Percentiles rank a stretch among this genome's conserved stretches.
phyloP scores from a whole-genome alignment of 495 filamentous ascomycete species.

The Physcia stellaris region DNA sequence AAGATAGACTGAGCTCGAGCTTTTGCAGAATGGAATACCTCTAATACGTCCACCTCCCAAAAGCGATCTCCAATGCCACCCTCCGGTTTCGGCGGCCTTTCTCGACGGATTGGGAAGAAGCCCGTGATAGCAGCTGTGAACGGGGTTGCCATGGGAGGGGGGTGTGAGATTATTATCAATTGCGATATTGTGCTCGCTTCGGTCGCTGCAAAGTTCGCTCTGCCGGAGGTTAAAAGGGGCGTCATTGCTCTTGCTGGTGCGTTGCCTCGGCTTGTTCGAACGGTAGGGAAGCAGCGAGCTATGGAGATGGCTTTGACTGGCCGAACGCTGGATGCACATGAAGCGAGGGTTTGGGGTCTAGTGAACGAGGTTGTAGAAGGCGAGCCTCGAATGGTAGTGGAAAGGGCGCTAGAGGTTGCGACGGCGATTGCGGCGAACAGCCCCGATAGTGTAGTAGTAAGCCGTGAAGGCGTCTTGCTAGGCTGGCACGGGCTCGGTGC shows the following conservation, averaged over 20 bases:
- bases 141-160: constrained; percentile 62
- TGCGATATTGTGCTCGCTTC: constrained; percentile 55
- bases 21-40: constrained; percentile 26
- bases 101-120: constrained; percentile 17
- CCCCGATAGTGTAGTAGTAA: constrained; percentile 59
- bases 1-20: neutral
- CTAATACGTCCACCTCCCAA: constrained; percentile 8
- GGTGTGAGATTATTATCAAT: constrained; percentile 59
- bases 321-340: constrained; percentile 36
- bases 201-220: constrained; percentile 37
- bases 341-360: constrained; percentile 56
- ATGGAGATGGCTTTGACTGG: constrained; percentile 60
- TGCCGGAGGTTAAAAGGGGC: constrained; percentile 58
- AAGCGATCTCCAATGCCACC: constrained; percentile 10
- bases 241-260: constrained; percentile 58
- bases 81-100: constrained; percentile 19
- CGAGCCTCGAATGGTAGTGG: constrained; percentile 36
- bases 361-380: constrained; percentile 51
- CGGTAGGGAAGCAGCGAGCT: constrained; percentile 52
- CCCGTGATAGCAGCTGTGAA: constrained; percentile 66
- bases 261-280: constrained; percentile 57
- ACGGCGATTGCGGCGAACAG: constrained; percentile 43
- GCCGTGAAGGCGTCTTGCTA: constrained; percentile 47
- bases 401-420: constrained; percentile 36
- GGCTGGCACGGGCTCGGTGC: constrained; percentile 54